Evolutionary conservation across 352 stramenopile species (phyloP).

Genomic region (Globisporangium spinosum): DNA sequence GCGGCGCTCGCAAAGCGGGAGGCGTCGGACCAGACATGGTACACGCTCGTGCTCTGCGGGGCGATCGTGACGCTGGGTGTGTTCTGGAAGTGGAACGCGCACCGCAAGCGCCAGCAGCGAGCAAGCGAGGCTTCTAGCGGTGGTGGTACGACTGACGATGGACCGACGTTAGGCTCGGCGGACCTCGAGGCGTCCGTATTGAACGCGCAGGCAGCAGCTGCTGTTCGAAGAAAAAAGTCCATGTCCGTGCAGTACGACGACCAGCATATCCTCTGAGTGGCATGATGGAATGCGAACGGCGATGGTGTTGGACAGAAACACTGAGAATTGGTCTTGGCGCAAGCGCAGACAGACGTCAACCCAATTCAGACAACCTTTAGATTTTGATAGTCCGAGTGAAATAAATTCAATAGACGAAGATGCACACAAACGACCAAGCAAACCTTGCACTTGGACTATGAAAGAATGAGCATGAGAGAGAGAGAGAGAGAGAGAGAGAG

Average conservation of each 20-base stretch:
- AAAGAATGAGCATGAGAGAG: not conserved
- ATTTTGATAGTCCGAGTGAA: constrained; percentile 33
- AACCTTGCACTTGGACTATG: not conserved
- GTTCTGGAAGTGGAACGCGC: constrained; percentile 15
- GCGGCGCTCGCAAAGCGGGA: constrained; percentile 8
- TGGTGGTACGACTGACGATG: not conserved
- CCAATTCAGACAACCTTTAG: not conserved
- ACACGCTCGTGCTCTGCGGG: constrained; percentile 14
- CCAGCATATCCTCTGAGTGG: constrained; percentile 17
- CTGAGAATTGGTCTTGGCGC: too few relatives aligned
- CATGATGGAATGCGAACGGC: not conserved
- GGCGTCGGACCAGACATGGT: constrained; percentile 16
- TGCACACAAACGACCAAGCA: not conserved
- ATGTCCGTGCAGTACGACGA: constrained; percentile 18
- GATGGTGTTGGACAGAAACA: not conserved
- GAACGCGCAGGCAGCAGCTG: not conserved
- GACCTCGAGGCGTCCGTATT: constrained; percentile 1
- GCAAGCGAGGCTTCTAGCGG: not conserved
- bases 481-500: not conserved
- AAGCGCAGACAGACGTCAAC: not conserved
- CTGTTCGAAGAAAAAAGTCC: constrained; percentile 19
- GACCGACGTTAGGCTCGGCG: constrained; percentile 1
- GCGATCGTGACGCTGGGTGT: constrained; percentile 10
- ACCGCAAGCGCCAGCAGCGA: constrained; percentile 19
- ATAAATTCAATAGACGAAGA: constrained; percentile 6